These are phyloP conservation scores for Raphanus hybrid DNA, from an alignment of 441 rosid genomes.

Conservation along the genomic window DNA sequence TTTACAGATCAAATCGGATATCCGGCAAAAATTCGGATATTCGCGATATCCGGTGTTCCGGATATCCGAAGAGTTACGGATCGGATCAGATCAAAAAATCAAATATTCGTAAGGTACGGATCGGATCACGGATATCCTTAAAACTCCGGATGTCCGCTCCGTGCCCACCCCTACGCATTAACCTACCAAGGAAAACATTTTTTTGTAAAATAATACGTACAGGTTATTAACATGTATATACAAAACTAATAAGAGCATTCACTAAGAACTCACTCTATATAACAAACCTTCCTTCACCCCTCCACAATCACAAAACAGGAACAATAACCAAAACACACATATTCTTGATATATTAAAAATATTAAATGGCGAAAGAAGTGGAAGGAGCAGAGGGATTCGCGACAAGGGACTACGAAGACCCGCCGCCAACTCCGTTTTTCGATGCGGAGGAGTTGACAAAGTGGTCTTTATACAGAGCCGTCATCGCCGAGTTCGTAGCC, in stretches of 20 bases:
- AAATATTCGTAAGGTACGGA: too few species aligned
- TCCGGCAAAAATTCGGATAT: too few species aligned
- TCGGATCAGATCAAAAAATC: too few species aligned
- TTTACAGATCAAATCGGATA: too few species aligned
- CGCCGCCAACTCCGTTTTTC: slow-evolving; percentile 57
- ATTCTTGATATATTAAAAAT: neutral
- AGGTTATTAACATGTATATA: slow-evolving; percentile 20
- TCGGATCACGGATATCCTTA: too few species aligned
- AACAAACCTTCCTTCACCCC: slow-evolving; percentile 8
- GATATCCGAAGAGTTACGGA: too few species aligned
- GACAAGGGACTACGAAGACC: slow-evolving; percentile 58
- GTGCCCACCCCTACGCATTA: neutral
- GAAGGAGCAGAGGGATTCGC: slow-evolving; percentile 46
- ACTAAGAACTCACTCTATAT: slow-evolving; percentile 26
- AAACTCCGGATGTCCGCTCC: too few species aligned
- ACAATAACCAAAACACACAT: neutral
- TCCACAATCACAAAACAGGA: slow-evolving; percentile 13
- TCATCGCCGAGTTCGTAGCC: slow-evolving; percentile 63
- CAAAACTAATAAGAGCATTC: slow-evolving; percentile 16
- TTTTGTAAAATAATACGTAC: slow-evolving; percentile 17
- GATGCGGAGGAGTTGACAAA: slow-evolving; percentile 52
- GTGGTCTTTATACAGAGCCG: slow-evolving; percentile 66
- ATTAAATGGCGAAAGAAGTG: slow-evolving; percentile 38
- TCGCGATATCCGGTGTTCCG: too few species aligned
- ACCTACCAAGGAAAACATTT: slow-evolving; percentile 13